These are phyloP conservation scores for Cercophora newfieldiana DNA, from an alignment of 495 filamentous ascomycete genomes.

Conservation along the genomic window DNA sequence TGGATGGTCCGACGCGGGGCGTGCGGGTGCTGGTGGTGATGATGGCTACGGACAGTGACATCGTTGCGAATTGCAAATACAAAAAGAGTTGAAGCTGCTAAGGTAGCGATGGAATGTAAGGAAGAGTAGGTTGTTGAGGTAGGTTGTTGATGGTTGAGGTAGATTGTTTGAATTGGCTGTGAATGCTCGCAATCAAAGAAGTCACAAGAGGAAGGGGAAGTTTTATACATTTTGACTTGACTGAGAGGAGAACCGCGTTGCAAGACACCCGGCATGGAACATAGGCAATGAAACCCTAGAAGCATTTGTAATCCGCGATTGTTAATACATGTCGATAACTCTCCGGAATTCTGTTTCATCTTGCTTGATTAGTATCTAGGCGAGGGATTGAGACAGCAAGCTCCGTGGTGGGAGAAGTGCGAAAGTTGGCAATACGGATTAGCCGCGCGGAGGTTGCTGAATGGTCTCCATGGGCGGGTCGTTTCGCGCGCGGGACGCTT, in stretches of 20 bases:
- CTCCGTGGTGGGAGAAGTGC: neutral
- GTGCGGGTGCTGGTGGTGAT: constrained; percentile 42
- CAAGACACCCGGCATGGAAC: neutral
- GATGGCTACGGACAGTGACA: constrained; percentile 41
- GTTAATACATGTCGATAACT: neutral
- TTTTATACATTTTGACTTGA: neutral
- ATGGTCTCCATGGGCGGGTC: too few species aligned
- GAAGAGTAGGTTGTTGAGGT: too few species aligned
- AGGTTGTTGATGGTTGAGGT: too few species aligned
- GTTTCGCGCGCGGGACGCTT: too few species aligned
- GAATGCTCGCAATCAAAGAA: too few species aligned
- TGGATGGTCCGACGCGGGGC: constrained; percentile 36
- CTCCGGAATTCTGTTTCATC: neutral
- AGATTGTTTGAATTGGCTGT: too few species aligned
- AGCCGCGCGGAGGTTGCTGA: neutral
- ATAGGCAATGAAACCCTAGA: neutral
- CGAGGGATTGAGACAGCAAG: neutral
- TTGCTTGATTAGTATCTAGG: neutral
- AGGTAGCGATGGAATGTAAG: too few species aligned
- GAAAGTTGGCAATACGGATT: too few species aligned
- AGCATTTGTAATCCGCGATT: neutral
- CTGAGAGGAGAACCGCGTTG: neutral
- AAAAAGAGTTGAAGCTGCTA: too few species aligned
- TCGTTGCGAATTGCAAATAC: too few species aligned
- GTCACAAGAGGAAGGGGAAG: too few species aligned